Percentiles rank a stretch among this genome's conserved stretches.
phyloP scores from a whole-genome alignment of 805 yeast species.

The Yamadazyma tumulicola region DNA sequence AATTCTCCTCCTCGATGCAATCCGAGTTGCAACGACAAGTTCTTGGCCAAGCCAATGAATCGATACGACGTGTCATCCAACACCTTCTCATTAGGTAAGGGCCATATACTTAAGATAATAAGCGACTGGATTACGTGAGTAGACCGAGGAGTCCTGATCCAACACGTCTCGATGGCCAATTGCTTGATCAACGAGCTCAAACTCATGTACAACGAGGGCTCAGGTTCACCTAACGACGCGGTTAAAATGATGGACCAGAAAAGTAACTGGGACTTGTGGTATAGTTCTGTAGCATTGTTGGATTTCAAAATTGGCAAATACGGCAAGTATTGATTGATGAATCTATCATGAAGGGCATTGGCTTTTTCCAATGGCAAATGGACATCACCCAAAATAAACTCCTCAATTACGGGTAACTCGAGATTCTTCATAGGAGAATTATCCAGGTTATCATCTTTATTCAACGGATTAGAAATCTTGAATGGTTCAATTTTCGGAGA shows the following conservation, averaged over 20 bases:
- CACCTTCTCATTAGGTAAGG: constrained; percentile 87
- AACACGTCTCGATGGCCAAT: constrained; percentile 85
- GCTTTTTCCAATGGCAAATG: constrained; percentile 65
- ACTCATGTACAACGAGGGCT: constrained; percentile 73
- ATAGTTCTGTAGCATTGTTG: constrained; percentile 67
- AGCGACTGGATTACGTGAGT: constrained; percentile 92
- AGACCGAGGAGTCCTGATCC: constrained; percentile 90
- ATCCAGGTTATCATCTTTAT: constrained; percentile 20
- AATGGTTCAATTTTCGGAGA: constrained; percentile 7
- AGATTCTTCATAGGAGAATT: constrained; percentile 22
- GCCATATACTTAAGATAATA: constrained; percentile 84
- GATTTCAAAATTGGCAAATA: constrained; percentile 77
- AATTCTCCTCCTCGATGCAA: constrained; percentile 85
- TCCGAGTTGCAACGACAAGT: constrained; percentile 80
- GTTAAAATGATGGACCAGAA: constrained; percentile 91
- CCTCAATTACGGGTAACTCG: constrained; percentile 36
- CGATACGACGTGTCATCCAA: constrained; percentile 89
- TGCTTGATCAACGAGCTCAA: constrained; percentile 78
- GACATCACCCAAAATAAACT: constrained; percentile 76
- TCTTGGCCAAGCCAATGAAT: constrained; percentile 83
- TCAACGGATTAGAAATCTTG: constrained; percentile 5
- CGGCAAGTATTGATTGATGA: constrained; percentile 66
- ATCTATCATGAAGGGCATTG: constrained; percentile 64
- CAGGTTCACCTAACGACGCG: constrained; percentile 83
- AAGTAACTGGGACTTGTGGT: constrained; percentile 75